These are phyloP conservation scores for Blastocystis sp. DNA, from an alignment of 352 stramenopile species.

Conservation along the genomic window DNA sequence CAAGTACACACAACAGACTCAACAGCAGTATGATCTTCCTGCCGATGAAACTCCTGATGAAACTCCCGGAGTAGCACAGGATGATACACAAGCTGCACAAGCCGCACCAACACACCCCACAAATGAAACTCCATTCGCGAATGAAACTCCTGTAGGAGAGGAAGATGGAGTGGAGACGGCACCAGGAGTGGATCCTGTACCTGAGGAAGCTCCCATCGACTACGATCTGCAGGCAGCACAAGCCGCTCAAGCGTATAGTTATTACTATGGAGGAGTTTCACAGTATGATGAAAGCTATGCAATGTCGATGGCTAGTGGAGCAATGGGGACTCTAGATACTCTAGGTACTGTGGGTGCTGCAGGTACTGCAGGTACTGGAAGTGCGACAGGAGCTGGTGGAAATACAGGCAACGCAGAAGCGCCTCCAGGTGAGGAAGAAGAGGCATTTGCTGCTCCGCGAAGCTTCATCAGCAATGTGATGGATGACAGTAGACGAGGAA, in stretches of 20 bases:
- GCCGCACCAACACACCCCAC: not conserved
- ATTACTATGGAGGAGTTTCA: not conserved
- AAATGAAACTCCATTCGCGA: not conserved
- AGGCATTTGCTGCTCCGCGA: not conserved
- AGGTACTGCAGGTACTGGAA: too few species aligned
- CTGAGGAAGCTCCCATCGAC: not conserved
- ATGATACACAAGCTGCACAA: not conserved
- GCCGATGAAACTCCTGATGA: not conserved
- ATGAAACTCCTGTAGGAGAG: not conserved
- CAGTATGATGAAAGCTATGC: not conserved
- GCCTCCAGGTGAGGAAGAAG: not conserved
- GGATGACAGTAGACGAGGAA: constrained; percentile 27
- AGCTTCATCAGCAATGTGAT: not conserved
- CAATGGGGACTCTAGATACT: too few species aligned
- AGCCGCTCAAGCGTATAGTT: not conserved
- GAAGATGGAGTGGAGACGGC: not conserved
- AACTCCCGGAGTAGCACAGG: not conserved
- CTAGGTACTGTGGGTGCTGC: too few species aligned
- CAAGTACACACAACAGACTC: not conserved
- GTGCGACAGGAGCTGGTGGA: too few species aligned
- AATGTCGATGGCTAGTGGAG: too few species aligned
- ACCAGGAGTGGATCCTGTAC: not conserved
- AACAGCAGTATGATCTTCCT: not conserved
- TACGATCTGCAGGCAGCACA: not conserved
- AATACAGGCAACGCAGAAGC: not conserved